phyloP scores from a whole-genome alignment of 352 stramenopile species.

The Globisporangium sylvaticum region DNA sequence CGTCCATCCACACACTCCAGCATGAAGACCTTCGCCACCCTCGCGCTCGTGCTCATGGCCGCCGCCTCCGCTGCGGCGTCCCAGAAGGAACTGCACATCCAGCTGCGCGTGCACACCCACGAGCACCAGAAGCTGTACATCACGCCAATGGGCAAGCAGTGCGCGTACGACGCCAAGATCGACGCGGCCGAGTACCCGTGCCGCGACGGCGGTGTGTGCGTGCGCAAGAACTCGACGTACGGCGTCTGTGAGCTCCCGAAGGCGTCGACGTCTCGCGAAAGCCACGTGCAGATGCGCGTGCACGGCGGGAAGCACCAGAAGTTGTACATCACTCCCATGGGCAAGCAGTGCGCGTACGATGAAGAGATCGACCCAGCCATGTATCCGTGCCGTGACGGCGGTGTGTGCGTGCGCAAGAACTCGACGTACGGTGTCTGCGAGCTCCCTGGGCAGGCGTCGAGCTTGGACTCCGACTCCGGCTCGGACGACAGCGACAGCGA shows the following conservation, averaged over 20 bases:
- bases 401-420: slow-evolving; percentile 46
- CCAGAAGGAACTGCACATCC: slow-evolving; percentile 31
- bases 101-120: slow-evolving; percentile 26
- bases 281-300: slow-evolving; percentile 31
- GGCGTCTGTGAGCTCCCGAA: slow-evolving; percentile 33
- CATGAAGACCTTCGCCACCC: slow-evolving; percentile 9
- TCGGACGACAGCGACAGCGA: slow-evolving; percentile 16
- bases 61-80: slow-evolving; percentile 18
- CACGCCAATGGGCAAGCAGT: slow-evolving; percentile 48
- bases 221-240: slow-evolving; percentile 52
- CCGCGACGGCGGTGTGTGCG: slow-evolving; percentile 33
- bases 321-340: slow-evolving; percentile 51
- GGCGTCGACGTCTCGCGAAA: not conserved
- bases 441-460: slow-evolving; percentile 5
- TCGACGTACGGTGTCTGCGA: slow-evolving; percentile 53
- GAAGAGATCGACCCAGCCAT: slow-evolving; percentile 43
- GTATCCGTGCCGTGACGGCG: slow-evolving; percentile 44
- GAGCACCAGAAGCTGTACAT: slow-evolving; percentile 49
- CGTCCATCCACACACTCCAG: not conserved
- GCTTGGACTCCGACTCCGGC: slow-evolving; percentile 12
- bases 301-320: slow-evolving; percentile 25
- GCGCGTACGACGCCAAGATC: slow-evolving; percentile 52
- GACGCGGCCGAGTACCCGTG: slow-evolving; percentile 58
- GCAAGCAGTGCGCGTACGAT: slow-evolving; percentile 58
- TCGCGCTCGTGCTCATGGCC: slow-evolving; percentile 12